Percentiles rank a stretch among this genome's conserved stretches.
phyloP scores from a whole-genome alignment of 345 rosid genomes.

The Turritis glabra region DNA sequence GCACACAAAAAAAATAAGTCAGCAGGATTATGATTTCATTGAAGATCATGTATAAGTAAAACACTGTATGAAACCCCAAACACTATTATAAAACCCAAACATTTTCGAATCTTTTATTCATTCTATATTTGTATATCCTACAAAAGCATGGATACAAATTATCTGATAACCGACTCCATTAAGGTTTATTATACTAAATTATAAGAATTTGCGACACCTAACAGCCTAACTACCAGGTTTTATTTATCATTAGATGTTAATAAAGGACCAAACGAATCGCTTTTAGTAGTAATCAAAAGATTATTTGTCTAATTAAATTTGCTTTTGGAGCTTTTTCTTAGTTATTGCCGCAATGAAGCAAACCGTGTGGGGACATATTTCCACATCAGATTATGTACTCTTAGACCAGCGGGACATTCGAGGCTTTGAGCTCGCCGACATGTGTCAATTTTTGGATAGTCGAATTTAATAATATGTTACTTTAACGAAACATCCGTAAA shows the following conservation, averaged over 20 bases:
- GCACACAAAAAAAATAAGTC: not conserved
- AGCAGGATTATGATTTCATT: not conserved
- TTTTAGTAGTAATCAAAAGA: constrained; percentile 5
- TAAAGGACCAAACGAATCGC: constrained; percentile 14
- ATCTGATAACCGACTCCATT: constrained; percentile 39
- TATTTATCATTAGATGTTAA: constrained; percentile 11
- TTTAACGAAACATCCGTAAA: not conserved
- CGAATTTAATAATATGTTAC: not conserved
- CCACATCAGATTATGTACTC: constrained; percentile 5
- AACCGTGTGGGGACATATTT: constrained; percentile 20
- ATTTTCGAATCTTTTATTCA: not conserved
- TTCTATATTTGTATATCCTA: constrained; percentile 1
- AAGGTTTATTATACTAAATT: constrained; percentile 4
- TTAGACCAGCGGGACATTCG: not conserved
- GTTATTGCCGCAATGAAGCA: constrained; percentile 29
- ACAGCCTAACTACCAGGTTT: constrained; percentile 27
- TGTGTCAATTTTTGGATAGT: not conserved
- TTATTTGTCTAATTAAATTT: not conserved
- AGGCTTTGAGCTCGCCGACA: constrained; percentile 2
- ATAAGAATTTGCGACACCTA: constrained; percentile 22
- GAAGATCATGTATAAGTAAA: not conserved
- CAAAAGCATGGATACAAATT: constrained; percentile 27
- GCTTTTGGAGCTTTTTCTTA: constrained; percentile 1
- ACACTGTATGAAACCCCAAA: not conserved
- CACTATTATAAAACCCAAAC: not conserved